A percentile compares a stretch with the other conserved stretches of the same genome.
Evolutionary conservation across 164 flowering plant species (phyloP).

Genomic region (Liquidambar formosana): DNA sequence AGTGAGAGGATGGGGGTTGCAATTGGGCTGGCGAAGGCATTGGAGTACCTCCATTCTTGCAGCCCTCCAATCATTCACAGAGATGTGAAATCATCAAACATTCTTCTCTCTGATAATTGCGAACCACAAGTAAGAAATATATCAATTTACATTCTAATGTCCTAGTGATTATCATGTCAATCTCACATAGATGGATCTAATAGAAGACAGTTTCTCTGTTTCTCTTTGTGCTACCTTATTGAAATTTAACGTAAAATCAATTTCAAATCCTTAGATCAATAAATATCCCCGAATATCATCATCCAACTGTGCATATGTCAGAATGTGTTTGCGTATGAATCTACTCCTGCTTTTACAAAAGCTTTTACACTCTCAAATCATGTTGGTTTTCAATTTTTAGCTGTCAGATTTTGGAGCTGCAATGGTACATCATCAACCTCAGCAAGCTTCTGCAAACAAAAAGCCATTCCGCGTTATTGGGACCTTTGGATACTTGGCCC

Average conservation of each 20-base stretch:
- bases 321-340: too few relatives aligned
- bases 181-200: not conserved
- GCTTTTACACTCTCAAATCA: not conserved
- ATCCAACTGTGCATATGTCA: too few relatives aligned
- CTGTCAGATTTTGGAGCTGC: constrained; percentile 52
- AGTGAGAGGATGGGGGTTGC: constrained; percentile 41
- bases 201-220: too few relatives aligned
- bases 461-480: constrained; percentile 32
- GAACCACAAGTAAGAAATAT: constrained; percentile 36
- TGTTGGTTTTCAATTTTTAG: constrained; percentile 15
- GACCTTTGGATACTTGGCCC: constrained; percentile 49
- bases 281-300: too few relatives aligned
- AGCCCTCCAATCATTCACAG: constrained; percentile 46
- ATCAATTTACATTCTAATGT: not conserved
- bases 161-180: not conserved
- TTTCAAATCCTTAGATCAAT: too few relatives aligned
- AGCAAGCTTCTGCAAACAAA: constrained; percentile 15
- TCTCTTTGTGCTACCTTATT: too few relatives aligned
- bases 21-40: constrained; percentile 46
- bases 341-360: not conserved
- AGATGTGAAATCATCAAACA: constrained; percentile 44
- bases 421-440: constrained; percentile 18
- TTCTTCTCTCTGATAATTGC: constrained; percentile 37
- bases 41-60: constrained; percentile 43
- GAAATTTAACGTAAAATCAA: too few relatives aligned